Conservation (phyloP, 495 filamentous ascomycete species). For the Aspergillus mulundensis region DNA sequence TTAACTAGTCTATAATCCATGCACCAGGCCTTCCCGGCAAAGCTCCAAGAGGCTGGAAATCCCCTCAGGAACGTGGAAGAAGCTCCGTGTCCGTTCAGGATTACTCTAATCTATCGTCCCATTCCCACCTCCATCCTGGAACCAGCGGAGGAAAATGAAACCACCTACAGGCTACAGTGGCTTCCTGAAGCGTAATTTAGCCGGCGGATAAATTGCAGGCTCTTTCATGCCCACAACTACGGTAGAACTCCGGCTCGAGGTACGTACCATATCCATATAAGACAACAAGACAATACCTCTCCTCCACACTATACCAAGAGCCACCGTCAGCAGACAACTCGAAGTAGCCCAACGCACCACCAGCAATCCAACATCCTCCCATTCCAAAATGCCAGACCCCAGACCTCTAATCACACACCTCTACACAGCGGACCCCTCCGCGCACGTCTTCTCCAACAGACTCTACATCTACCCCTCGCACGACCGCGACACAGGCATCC, state of each 20-base stretch:
- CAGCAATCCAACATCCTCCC: no score
- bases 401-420: slow-evolving; percentile 55
- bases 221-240: no score
- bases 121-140: no score
- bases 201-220: slow-evolving; percentile 5
- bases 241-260: no score
- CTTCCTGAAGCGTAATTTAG: slow-evolving; percentile 1
- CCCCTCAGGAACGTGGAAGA: neutral
- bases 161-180: no score
- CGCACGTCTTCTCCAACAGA: slow-evolving; percentile 45
- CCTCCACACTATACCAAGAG: neutral
- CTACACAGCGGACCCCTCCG: slow-evolving; percentile 58
- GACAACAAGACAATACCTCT: neutral
- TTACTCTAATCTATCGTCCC: neutral
- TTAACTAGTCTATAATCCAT: neutral
- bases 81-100: neutral
- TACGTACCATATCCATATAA: neutral
- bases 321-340: no score
- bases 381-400: slow-evolving; percentile 29
- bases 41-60: neutral
- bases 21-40: neutral
- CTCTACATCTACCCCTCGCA: slow-evolving; percentile 51
- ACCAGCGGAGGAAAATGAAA: no score
- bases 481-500: slow-evolving; percentile 39
- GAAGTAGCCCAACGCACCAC: no score